Base-by-base conservation (phyloP, 371 early-diverging fungal species). In the Catenaria anguillulae region DNA sequence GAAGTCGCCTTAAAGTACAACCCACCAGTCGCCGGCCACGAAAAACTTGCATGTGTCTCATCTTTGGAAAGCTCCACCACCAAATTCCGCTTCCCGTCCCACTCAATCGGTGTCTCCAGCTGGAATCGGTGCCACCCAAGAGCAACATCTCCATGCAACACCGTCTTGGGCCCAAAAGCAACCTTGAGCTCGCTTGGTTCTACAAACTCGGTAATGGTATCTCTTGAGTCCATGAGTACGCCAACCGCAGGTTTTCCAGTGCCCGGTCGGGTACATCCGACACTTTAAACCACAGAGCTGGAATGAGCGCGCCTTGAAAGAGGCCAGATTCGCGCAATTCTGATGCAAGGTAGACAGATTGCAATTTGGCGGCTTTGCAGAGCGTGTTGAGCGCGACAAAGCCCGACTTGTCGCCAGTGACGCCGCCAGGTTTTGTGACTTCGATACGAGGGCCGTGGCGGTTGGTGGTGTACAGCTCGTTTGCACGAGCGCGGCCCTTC, bases 331-430 rank as follows among this genome's bases (percentile, higher is more conserved):
- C 61, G 35, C 61, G 46, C 42, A 61, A n/a, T 23, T 61, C 61
- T 17, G 61, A 42, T 12, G 52, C 46, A 2, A 61, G 56, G 40
- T 61, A 61, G 13, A 61, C 17, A 1, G 61, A 45, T 19, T 61
- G 61, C 61, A 61, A 5, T 23, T 61, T 61, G 37, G 46, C 52
- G 13, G 61, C 61, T 23, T 61, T 61, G 33, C 61, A 61, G 12
- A 61, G 61, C n/a, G 61, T 61, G 59, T 61, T 61, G 29, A 61
- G 48, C 4, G 61, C 36, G 6, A 61, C 61, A n/a, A 50, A 45
- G 6, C 61, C 61, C 12, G 58, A 56, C 52, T 61, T 61, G 40
- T 61, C 61, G 26, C 36, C 34, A 3, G 61, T n/a, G n/a, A 50
- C 29, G 24, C 46, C 61, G 42, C 61, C 61, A 0, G 36, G 40